Evolutionary conservation across 352 stramenopile genomes (phyloP), one percentile per base, ranked within the genome.

Genomic region (Saprolegnia diclina): DNA sequence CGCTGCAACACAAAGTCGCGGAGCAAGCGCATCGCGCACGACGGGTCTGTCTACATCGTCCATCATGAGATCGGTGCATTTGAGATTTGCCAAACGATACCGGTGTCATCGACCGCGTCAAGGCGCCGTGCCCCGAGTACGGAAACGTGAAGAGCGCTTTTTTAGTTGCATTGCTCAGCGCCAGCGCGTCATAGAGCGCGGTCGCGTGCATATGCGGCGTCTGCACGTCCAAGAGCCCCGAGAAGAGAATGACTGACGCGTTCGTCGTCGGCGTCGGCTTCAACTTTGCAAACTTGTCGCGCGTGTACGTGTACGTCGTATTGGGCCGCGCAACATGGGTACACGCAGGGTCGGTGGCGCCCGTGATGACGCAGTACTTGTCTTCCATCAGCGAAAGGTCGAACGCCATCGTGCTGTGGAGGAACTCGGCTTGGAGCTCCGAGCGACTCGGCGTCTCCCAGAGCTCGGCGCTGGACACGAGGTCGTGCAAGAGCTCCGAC

Each of bases 401-500:
- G 38, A 74, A 76, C 18, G 56, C 65, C 3, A 79, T 62, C 11
- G 32, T 65, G 1, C 71, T 48, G 40, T 74, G 52, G 3, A 68
- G 76, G 54, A 80, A 83, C 1, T 72, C 44, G 10, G 52, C 29
- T 0, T 66, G 22, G 65, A 85, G 74, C 1, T 66, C 62, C 11
- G 37, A 0, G 3, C 64, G n/a, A 3, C 56, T 65, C 4, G 71
- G 73, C 63, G 77, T 42, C 29, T 35, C 29, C 29, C 29, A 35
- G 29, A 35, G 29, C 29, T 35, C 29, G 29, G 29, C 29, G 29
- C 29, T 35, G 29, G 29, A 35, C 2, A 35, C 29, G 0, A 78
- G 79, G 10, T 19, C 70, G 26, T 87, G 77, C 77, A 78, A 85
- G 72, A 83, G 81, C 52, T 87, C 79, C 1, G 77, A 85, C 57